phyloP scores from a whole-genome alignment of 179 eudicot species.

The Spinacia oleracea region DNA sequence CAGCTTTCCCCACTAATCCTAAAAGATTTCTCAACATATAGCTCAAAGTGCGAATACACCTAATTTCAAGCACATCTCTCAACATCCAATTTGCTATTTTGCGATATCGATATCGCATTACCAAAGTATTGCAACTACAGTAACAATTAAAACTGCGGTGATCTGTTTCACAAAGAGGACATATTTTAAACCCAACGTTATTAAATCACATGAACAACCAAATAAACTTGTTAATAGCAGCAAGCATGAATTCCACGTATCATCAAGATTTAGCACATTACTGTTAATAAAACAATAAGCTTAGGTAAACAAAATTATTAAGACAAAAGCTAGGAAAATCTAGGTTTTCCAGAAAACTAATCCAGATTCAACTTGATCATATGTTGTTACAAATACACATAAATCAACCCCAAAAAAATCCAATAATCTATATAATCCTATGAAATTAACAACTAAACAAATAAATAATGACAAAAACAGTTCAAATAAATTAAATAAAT shows the following conservation, averaged over 20 bases:
- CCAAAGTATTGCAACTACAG: too few species aligned
- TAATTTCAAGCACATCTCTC: neutral
- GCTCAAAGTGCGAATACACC: neutral
- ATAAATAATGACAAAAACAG: neutral
- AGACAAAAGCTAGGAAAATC: neutral
- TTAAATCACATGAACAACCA: neutral
- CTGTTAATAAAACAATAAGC: neutral
- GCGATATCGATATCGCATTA: neutral
- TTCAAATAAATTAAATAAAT: neutral
- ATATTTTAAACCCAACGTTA: too few species aligned
- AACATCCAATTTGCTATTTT: neutral
- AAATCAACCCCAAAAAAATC: neutral
- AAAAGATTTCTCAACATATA: too few species aligned
- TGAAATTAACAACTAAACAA: neutral
- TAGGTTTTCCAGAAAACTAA: neutral
- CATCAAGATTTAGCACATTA: too few species aligned
- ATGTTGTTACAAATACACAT: neutral
- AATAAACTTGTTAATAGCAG: neutral
- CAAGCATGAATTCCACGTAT: too few species aligned
- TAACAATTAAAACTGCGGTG: neutral
- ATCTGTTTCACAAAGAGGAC: too few species aligned
- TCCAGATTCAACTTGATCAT: neutral
- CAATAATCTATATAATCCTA: neutral
- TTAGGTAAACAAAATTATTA: neutral
- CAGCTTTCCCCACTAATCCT: neutral